Conservation (phyloP, 257 asterid species). For the Capsicum rhomboideum region DNA sequence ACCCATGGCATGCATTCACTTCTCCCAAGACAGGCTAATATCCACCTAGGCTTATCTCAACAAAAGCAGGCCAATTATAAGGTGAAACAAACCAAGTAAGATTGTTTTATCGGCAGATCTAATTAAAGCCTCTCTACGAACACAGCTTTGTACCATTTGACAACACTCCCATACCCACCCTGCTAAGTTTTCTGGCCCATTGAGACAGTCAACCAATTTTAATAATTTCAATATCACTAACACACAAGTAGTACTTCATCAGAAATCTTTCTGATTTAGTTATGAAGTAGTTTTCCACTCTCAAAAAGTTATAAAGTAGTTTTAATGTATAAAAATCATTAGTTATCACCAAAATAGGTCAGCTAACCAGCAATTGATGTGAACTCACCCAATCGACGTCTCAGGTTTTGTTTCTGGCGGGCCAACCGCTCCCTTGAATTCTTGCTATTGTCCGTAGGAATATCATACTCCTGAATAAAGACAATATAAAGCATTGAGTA, state of each 20-base stretch:
- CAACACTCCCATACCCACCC: neutral
- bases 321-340: neutral
- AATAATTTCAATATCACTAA: neutral
- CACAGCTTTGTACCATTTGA: neutral
- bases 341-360: neutral
- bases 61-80: neutral
- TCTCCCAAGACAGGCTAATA: neutral
- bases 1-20: neutral
- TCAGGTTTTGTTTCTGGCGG: conserved; percentile 89
- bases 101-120: neutral
- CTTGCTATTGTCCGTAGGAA: conserved; percentile 68
- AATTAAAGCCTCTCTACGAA: neutral
- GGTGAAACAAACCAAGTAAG: neutral
- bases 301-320: neutral
- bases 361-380: neutral
- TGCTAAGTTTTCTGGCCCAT: neutral
- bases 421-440: conserved; percentile 85
- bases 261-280: neutral
- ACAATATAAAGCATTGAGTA: conserved; percentile 4
- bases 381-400: conserved; percentile 81
- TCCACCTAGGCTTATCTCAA: neutral
- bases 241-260: neutral
- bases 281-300: neutral
- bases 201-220: neutral
- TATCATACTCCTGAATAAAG: conserved; percentile 75